Conservation (phyloP, 345 rosid species). For the Camelina neglecta region DNA sequence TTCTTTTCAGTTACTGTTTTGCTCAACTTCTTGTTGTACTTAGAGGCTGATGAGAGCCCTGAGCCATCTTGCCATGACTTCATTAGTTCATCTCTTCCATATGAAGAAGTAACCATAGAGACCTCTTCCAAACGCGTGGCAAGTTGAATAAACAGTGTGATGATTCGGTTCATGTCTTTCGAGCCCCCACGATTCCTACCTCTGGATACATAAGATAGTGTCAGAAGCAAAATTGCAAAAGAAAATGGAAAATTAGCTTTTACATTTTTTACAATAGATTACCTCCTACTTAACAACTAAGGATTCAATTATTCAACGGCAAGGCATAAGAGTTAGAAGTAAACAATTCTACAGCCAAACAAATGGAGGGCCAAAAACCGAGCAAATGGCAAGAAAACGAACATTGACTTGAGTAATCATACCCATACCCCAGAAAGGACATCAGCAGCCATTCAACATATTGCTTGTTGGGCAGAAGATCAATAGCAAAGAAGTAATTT, state of each 20-base stretch:
- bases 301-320: conserved; percentile 23
- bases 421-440: conserved; percentile 15
- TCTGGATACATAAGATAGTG: conserved; percentile 53
- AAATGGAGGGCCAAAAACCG: conserved; percentile 4
- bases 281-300: conserved; percentile 30
- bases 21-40: conserved; percentile 65
- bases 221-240: conserved; percentile 25
- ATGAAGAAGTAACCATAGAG: conserved; percentile 68
- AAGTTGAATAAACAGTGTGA: conserved; percentile 79
- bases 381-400: conserved; percentile 13
- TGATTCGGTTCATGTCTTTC: conserved; percentile 76
- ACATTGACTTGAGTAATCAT: conserved; percentile 16
- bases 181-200: conserved; percentile 76
- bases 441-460: conserved; percentile 25
- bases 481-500: conserved; percentile 8
- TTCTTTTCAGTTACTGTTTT: conserved; percentile 67
- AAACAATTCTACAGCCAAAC: conserved; percentile 29
- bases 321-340: conserved; percentile 10
- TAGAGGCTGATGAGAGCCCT: conserved; percentile 56
- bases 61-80: conserved; percentile 86
- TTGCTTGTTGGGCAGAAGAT: conserved; percentile 23
- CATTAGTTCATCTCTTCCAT: conserved; percentile 79
- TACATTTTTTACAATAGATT: conserved; percentile 3
- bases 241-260: conserved; percentile 1
- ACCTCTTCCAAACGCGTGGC: conserved; percentile 89